These are phyloP conservation scores for Cladosporium sp. DNA, from an alignment of 2,329 filamentous ascomycete genomes.

Conservation along the genomic window DNA sequence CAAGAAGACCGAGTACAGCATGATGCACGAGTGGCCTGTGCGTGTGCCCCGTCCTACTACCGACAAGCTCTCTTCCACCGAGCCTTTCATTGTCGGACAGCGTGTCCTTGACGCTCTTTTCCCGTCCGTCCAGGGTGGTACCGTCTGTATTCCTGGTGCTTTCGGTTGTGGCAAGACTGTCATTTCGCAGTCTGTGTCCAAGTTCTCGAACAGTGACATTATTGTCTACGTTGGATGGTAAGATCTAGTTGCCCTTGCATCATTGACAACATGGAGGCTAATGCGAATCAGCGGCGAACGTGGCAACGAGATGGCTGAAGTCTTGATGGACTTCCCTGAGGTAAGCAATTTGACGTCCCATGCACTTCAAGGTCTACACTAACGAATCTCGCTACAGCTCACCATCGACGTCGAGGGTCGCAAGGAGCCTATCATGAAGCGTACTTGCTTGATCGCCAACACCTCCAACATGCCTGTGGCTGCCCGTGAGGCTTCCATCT, in stretches of 20 bases:
- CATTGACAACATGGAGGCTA: not conserved
- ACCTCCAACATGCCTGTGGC: constrained; percentile 99
- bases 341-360: constrained; percentile 37
- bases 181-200: constrained; percentile 97
- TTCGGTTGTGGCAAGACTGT: constrained; percentile 99
- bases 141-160: constrained; percentile 95
- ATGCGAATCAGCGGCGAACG: constrained; percentile 66
- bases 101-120: constrained; percentile 95
- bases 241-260: not conserved
- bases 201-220: constrained; percentile 99
- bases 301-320: constrained; percentile 99
- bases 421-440: constrained; percentile 99
- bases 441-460: constrained; percentile 96
- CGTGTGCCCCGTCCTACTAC: constrained; percentile 89
- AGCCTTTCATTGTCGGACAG: constrained; percentile 94
- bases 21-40: constrained; percentile 99
- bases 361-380: constrained; percentile 20
- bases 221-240: constrained; percentile 92
- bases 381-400: constrained; percentile 53
- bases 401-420: constrained; percentile 92
- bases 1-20: constrained; percentile 60
- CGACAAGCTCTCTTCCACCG: constrained; percentile 86
- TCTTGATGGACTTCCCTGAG: constrained; percentile 99
- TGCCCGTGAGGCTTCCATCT: constrained; percentile 96
- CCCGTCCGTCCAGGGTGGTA: constrained; percentile 94